Percentiles rank a stretch among this genome's conserved stretches.
phyloP scores from a whole-genome alignment of 192 early-diverging fungal species.

The Phlyctochytrium arcticum region DNA sequence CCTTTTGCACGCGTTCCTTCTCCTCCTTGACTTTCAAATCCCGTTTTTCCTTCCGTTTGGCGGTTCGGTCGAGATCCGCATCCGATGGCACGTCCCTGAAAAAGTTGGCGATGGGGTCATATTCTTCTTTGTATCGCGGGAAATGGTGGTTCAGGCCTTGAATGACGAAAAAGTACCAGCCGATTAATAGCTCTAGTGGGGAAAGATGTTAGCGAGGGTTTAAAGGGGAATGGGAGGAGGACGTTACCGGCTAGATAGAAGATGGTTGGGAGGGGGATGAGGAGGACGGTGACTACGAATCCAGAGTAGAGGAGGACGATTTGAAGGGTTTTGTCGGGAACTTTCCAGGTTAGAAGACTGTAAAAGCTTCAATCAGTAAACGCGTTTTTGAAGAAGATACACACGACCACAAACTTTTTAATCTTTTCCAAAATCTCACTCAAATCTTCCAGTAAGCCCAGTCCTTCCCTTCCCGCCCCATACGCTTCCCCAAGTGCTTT shows the following conservation, averaged over 20 bases:
- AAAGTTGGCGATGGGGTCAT: not conserved
- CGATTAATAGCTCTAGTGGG: not conserved
- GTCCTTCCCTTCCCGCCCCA: conserved; percentile 7
- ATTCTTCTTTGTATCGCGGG: conserved; percentile 2
- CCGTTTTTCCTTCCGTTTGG: not conserved
- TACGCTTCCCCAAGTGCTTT: conserved; percentile 17
- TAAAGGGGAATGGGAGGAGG: not conserved
- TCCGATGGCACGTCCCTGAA: conserved; percentile 18
- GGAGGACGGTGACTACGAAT: not conserved
- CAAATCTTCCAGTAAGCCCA: conserved; percentile 6
- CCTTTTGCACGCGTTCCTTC: no score
- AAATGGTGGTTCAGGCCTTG: conserved; percentile 12
- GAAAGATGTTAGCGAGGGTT: not conserved
- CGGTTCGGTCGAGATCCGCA: conserved; percentile 6
- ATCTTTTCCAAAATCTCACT: conserved; percentile 18
- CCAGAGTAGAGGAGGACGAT: not conserved
- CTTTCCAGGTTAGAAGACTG: conserved; percentile 15
- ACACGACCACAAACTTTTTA: conserved; percentile 11
- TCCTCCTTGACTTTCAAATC: not conserved
- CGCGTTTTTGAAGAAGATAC: not conserved
- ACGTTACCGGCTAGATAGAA: not conserved
- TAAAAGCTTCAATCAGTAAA: not conserved
- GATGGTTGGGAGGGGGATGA: not conserved
- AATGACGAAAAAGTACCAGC: conserved; percentile 19
- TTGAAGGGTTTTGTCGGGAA: conserved; percentile 2